Base-by-base conservation (phyloP, 108 stramenopile species). In the Discostella stelligeroides region DNA sequence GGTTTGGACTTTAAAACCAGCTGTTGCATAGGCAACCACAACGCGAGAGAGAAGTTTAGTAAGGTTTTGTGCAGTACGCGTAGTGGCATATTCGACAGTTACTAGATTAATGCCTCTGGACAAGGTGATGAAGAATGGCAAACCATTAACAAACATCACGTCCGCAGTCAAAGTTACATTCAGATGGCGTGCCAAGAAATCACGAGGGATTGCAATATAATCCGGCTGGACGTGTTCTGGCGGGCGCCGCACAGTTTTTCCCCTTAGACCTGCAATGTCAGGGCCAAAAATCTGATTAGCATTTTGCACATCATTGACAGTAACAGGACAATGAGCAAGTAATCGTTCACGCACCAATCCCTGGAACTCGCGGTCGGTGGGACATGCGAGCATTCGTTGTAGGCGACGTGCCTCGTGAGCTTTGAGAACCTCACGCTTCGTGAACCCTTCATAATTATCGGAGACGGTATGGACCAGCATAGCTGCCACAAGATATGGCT, bases 101-200 rank as follows among this genome's bases (percentile, higher is more conserved):
- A n/a, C n/a, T n/a, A n/a, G n/a, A n/a, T n/a, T n/a, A n/a, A n/a
- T n/a, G 28, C 70, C 67, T 17, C 56, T 40, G 18, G 69, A 75
- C 6, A 80, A 41, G 6, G 78, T 82, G 9, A 68, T 48, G 0
- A 85, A 55, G 29, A 82, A 75, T n/a, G 63, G 47, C 4, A 80
- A 11, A 17, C 68, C 78, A 39, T 85, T 82, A 5, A 82, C 81
- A 40, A 73, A 54, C 50, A 85, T 65, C 27, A 49, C 64, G 41
- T 85, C 81, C 6, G 66, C 48, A 23, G 34, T 27, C 29, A 85
- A 39, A 41, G 51, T 72, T 1, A 85, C 66, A 11, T 58, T 10
- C 21, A 42, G 27, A 25, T 82, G 68, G 10, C 39, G 14, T n/a
- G 80, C n/a, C n/a, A n/a, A n/a, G n/a, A n/a, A n/a, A n/a, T n/a